phyloP scores from a whole-genome alignment of 148 eudicot genomes.

The Chenopodium quinoa region DNA sequence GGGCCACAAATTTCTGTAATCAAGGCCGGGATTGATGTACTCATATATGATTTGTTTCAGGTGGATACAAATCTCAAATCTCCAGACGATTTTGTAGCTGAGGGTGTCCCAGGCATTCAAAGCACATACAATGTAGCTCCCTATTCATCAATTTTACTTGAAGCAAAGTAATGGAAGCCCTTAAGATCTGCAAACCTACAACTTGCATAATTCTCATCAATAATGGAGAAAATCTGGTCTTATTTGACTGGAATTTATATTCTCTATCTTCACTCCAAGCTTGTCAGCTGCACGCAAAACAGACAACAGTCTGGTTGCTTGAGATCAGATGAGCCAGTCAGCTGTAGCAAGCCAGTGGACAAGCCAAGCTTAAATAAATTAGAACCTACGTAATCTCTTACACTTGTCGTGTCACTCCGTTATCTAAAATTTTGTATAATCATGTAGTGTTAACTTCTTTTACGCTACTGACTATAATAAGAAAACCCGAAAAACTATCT shows the following conservation, averaged over 20 bases:
- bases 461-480: not conserved
- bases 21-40: not conserved
- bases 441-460: not conserved
- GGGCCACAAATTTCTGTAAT: not conserved
- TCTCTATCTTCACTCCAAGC: not conserved
- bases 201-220: not conserved
- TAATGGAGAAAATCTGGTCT: not conserved
- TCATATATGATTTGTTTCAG: conserved; percentile 32
- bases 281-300: not conserved
- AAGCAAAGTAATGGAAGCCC: conserved; percentile 51
- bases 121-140: conserved; percentile 67
- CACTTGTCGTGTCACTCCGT: not conserved
- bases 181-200: not conserved
- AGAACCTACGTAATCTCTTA: not conserved
- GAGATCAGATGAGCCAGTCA: not conserved
- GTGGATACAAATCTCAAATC: conserved; percentile 84
- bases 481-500: not conserved
- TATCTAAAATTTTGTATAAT: too few relatives aligned
- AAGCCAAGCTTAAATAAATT: not conserved
- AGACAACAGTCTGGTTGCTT: not conserved
- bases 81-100: conserved; percentile 68
- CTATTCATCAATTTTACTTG: conserved; percentile 70
- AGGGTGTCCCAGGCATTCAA: conserved; percentile 62
- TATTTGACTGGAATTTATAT: not conserved
- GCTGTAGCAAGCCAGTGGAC: not conserved